Base-by-base conservation (phyloP, 768 basidiomycete species). In the Leccinum disarticulatum region DNA sequence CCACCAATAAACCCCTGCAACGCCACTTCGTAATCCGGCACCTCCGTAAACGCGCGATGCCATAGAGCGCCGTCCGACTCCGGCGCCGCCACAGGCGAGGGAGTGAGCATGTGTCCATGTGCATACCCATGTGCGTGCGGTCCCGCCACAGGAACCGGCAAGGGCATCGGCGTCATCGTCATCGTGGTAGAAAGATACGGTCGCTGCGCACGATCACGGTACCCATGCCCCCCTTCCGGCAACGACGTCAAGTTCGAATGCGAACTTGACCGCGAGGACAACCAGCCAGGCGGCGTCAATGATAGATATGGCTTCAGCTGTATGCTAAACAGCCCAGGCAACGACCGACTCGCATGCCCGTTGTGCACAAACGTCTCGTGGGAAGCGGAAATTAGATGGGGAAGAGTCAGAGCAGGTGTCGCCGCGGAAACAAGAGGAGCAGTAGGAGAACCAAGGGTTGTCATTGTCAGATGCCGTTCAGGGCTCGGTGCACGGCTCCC, bases 1-100 rank as follows among this genome's bases (percentile, higher is more conserved):
- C 95, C 94, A 7, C 95, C 95, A 28, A 95, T 80, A 74, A 95
- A 96, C 6, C 94, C 95, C 14, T 89, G 79, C 61, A 88, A 85
- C 3, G 95, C 93, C 50, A 91, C 81, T 19, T 81, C 81, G 73
- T 98, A 98, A 64, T 91, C 86, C 1, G 96, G 96, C 17, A 97
- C 91, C 77, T 81, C 85, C 63, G 82, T 90, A 66, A 84, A 87
- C 51, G 85, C 83, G 22, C 86, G 80, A 63, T 84, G 84, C 59
- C 88, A 76, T 62, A 84, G 63, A 63, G 73, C 68, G 15, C 70
- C 70, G 57, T 70, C 73, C 19, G 69, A 64, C 62, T 69, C 52
- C 57, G 73, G 69, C 0, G 15, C 6, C 48, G 57, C 31, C 22
- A 41, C 57, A 19, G 59, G 51, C 28, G 59, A 43, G 25, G 66